phyloP scores from a whole-genome alignment of 192 early-diverging fungal species.

The Linnemannia exigua region DNA sequence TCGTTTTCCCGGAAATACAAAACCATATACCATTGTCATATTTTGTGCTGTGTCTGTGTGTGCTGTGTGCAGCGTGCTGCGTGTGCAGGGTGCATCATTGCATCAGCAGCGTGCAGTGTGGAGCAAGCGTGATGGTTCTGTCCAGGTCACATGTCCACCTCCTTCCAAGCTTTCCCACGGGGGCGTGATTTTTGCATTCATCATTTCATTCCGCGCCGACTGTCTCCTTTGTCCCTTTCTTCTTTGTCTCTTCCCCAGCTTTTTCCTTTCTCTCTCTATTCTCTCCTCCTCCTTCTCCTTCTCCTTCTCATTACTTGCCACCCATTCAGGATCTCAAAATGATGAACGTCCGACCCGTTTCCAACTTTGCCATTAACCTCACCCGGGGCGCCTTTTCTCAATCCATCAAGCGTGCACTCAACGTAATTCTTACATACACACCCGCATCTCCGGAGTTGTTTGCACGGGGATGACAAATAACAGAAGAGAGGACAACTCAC shows the following conservation, averaged over 20 bases:
- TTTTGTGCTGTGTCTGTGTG: background rate
- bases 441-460: background rate
- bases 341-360: conserved; percentile 39
- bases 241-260: background rate
- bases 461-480: background rate
- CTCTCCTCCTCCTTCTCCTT: background rate
- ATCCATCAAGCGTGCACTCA: conserved; percentile 34
- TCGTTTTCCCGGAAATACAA: background rate
- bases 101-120: no score
- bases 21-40: background rate
- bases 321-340: background rate
- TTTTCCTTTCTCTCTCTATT: background rate
- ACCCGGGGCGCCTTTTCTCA: conserved; percentile 38
- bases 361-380: conserved; percentile 47
- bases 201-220: background rate
- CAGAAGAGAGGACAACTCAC: background rate
- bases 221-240: background rate
- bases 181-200: background rate
- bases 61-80: background rate
- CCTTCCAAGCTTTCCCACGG: conserved; percentile 2
- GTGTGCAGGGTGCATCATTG: no score
- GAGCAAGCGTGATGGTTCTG: no score
- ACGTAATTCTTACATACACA: conserved; percentile 20
- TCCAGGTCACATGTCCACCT: background rate
- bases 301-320: background rate